A percentile compares a stretch with the other conserved stretches of the same genome.
Conservation (phyloP, 345 rosid genomes). For the Aegle marmelos region DNA sequence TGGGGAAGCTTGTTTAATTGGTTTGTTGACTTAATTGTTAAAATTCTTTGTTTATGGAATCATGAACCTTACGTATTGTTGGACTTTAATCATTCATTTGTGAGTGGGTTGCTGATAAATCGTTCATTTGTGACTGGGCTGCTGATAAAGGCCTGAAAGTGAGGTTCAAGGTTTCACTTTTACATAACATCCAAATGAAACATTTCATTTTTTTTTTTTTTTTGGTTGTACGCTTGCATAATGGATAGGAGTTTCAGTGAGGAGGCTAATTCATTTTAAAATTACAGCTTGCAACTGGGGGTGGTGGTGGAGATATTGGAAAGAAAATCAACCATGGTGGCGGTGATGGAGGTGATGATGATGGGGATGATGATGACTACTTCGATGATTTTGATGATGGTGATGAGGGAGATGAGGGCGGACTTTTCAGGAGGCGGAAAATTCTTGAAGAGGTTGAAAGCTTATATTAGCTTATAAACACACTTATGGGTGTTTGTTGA, state of each 20-base stretch:
- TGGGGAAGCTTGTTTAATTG: background rate
- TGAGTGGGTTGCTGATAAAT: background rate
- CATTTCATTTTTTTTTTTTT: background rate
- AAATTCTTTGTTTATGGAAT: background rate
- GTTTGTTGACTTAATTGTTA: background rate
- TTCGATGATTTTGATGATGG: constrained; percentile 90
- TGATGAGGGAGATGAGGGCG: constrained; percentile 88
- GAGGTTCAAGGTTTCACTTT: background rate
- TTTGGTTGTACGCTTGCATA: background rate
- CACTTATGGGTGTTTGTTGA: background rate
- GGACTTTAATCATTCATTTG: background rate
- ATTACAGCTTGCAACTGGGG: constrained; percentile 77
- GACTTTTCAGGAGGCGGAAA: constrained; percentile 77
- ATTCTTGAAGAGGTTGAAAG: constrained; percentile 79
- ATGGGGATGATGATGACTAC: constrained; percentile 92
- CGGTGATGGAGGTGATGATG: constrained; percentile 96
- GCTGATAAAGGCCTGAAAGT: background rate
- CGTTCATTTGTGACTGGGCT: background rate
- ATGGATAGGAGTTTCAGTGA: constrained; percentile 1
- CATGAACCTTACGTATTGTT: background rate
- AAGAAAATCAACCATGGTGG: constrained; percentile 82
- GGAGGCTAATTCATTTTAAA: constrained; percentile 20
- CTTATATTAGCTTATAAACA: background rate
- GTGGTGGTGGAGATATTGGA: constrained; percentile 95
- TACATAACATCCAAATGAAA: background rate